Percentiles rank a stretch among this genome's conserved stretches.
Conservation (phyloP, 345 rosid species). For the Syzygium grande region DNA sequence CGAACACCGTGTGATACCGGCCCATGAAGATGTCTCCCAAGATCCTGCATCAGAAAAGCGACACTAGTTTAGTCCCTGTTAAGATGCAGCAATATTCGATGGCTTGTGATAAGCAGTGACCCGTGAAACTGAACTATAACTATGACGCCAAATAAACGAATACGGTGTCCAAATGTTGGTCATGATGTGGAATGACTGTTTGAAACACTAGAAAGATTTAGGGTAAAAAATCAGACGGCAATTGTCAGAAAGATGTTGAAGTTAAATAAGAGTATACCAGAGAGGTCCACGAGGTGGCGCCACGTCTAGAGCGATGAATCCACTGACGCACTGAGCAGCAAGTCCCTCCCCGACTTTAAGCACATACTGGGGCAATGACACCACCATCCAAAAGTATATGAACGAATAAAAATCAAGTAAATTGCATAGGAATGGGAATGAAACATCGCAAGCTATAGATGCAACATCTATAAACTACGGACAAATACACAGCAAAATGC, state of each 20-base stretch:
- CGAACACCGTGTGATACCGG: slow-evolving; percentile 61
- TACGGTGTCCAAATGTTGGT: background rate
- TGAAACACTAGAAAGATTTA: background rate
- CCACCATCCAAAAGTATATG: background rate
- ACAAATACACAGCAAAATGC: background rate
- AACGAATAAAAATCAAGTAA: background rate
- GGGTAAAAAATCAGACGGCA: background rate
- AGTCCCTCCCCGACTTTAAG: slow-evolving; percentile 47
- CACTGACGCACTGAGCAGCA: slow-evolving; percentile 52
- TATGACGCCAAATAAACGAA: background rate
- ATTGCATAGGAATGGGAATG: background rate
- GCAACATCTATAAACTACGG: background rate
- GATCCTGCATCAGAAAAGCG: slow-evolving; percentile 43
- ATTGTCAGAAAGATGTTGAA: background rate
- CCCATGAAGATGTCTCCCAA: slow-evolving; percentile 96
- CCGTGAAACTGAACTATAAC: background rate
- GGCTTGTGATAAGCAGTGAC: background rate
- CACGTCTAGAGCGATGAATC: slow-evolving; percentile 47
- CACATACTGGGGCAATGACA: slow-evolving; percentile 32
- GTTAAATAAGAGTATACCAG: slow-evolving; percentile 19
- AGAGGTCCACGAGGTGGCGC: slow-evolving; percentile 60
- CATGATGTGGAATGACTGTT: background rate
- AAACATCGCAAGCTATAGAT: background rate
- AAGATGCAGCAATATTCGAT: background rate
- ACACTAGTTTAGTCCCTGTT: background rate